Percentiles rank a stretch among this genome's conserved stretches.
Evolutionary conservation across 805 yeast genomes (phyloP).

Genomic region (Tetrapisispora pingtungensis): DNA sequence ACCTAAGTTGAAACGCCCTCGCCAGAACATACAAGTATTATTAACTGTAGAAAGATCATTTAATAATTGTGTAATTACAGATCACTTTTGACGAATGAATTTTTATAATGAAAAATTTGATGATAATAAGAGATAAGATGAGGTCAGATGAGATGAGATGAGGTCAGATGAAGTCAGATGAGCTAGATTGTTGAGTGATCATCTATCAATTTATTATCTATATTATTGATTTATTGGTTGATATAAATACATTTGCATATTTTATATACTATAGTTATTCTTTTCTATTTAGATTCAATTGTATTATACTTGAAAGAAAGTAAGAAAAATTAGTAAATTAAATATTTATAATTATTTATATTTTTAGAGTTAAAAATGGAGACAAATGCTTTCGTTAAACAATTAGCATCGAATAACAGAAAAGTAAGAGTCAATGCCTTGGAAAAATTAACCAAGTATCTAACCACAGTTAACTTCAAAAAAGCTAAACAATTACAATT

Average conservation of each 20-base stretch:
- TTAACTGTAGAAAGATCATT: too few relatives aligned
- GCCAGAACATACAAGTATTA: too few relatives aligned
- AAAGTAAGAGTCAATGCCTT: conserved; percentile 66
- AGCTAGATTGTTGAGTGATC: too few relatives aligned
- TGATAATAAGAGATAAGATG: neutral
- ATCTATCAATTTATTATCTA: too few relatives aligned
- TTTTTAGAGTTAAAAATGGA: conserved; percentile 23
- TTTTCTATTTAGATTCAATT: too few relatives aligned
- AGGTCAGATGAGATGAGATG: conserved; percentile 1
- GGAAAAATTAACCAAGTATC: conserved; percentile 48
- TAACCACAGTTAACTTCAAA: conserved; percentile 37
- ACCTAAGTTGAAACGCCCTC: too few relatives aligned
- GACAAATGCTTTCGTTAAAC: conserved; percentile 54
- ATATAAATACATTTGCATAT: too few relatives aligned
- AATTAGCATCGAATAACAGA: conserved; percentile 71
- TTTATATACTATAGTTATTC: too few relatives aligned
- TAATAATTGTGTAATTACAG: too few relatives aligned
- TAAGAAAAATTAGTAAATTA: neutral
- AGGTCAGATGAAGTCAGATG: neutral
- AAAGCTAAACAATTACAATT: conserved; percentile 41
- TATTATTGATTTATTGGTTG: too few relatives aligned
- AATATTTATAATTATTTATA: too few relatives aligned
- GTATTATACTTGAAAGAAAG: neutral
- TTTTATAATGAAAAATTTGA: neutral
- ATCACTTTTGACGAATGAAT: too few relatives aligned